Evolutionary conservation across 768 basidiomycete genomes (phyloP).

Genomic region (Mycena olivaceomarginata): DNA sequence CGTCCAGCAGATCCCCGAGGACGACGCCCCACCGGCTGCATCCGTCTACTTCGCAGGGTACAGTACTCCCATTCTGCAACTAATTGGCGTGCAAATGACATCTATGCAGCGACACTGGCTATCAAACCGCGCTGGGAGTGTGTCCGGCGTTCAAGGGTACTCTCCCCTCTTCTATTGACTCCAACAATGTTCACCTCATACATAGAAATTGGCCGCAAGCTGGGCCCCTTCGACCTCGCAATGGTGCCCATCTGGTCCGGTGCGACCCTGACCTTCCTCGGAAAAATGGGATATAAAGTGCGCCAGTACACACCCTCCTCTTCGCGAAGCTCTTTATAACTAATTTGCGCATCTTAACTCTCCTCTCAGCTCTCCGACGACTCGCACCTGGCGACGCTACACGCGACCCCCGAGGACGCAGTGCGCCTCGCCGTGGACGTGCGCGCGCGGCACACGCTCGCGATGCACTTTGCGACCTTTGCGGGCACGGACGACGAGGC

Average conservation of each 20-base stretch:
- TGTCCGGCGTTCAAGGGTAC: constrained; percentile 62
- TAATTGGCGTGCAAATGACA: constrained; percentile 44
- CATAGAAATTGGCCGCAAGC: constrained; percentile 60
- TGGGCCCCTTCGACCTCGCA: constrained; percentile 63
- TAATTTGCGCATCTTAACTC: not conserved
- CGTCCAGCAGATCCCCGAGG: constrained; percentile 51
- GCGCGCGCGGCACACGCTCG: constrained; percentile 58
- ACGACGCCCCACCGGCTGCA: not conserved
- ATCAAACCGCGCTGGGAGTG: constrained; percentile 52
- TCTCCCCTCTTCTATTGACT: not conserved
- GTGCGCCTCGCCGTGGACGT: constrained; percentile 60
- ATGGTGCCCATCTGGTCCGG: constrained; percentile 68
- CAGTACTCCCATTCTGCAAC: not conserved
- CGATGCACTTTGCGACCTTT: constrained; percentile 68
- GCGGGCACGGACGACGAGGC: constrained; percentile 63
- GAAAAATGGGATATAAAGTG: constrained; percentile 60
- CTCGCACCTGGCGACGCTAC: constrained; percentile 56
- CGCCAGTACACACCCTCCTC: constrained; percentile 20
- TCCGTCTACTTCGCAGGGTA: constrained; percentile 39
- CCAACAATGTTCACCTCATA: not conserved
- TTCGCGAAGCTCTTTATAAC: too few species aligned
- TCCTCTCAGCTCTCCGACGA: constrained; percentile 50
- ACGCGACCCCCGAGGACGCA: constrained; percentile 64
- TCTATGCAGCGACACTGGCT: constrained; percentile 61
- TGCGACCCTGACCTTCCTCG: constrained; percentile 60